These are phyloP conservation scores for Apiospora kogelbergensis DNA, from an alignment of 2,329 filamentous ascomycete species.

Conservation along the genomic window DNA sequence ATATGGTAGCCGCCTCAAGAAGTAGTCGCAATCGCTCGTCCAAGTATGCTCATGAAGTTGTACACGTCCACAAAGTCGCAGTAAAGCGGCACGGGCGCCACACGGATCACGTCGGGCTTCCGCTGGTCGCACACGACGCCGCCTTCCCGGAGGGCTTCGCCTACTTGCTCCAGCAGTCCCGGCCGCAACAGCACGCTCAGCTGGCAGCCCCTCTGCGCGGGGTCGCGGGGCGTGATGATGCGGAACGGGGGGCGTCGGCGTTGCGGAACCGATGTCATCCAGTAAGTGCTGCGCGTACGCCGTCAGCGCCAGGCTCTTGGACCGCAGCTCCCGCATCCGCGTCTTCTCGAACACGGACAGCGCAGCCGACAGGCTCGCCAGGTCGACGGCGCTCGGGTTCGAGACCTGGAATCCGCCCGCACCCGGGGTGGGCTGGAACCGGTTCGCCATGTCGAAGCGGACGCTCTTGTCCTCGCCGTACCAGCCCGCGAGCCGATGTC, in stretches of 20 bases:
- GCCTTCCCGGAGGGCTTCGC: conserved; percentile 60
- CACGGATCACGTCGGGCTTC: conserved; percentile 80
- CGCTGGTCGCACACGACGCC: conserved; percentile 81
- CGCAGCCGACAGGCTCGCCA: conserved; percentile 71
- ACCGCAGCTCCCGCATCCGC: conserved; percentile 65
- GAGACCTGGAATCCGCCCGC: conserved; percentile 83
- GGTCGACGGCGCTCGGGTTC: conserved; percentile 78
- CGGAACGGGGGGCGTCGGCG: conserved; percentile 46
- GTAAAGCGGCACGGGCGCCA: conserved; percentile 83
- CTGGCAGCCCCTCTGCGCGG: conserved; percentile 72
- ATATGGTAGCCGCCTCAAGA: too few relatives aligned
- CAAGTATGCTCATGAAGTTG: conserved; percentile 46
- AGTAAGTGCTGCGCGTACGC: conserved; percentile 74
- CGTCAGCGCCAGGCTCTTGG: conserved; percentile 72
- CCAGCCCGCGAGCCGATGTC: conserved; percentile 76
- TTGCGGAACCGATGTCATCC: conserved; percentile 34
- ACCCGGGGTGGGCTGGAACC: conserved; percentile 74
- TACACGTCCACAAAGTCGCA: conserved; percentile 75
- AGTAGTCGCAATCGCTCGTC: neutral
- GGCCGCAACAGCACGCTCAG: conserved; percentile 69
- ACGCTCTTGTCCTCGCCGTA: conserved; percentile 79
- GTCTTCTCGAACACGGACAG: conserved; percentile 74
- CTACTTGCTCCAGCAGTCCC: conserved; percentile 70
- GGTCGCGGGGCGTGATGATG: conserved; percentile 70
- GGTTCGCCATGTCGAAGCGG: conserved; percentile 81